Percentiles rank a stretch among this genome's conserved stretches.
Conservation (phyloP, 2,329 filamentous ascomycete genomes). For the Fusarium verticillioides region DNA sequence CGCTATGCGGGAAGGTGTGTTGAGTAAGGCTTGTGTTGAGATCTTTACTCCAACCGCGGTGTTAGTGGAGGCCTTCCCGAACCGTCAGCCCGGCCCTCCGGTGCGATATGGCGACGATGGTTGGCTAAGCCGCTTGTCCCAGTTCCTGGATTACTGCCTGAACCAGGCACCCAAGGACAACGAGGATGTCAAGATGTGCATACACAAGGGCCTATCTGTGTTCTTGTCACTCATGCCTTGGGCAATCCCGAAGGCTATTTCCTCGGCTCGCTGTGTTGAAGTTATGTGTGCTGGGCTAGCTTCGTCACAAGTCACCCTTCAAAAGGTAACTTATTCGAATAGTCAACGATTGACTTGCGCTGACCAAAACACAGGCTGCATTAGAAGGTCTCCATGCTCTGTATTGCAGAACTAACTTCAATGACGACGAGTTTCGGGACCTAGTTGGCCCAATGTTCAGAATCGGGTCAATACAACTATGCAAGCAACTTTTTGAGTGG, state of each 20-base stretch:
- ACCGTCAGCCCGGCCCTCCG: slow-evolving; percentile 73
- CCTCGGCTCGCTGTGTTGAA: slow-evolving; percentile 75
- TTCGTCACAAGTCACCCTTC: slow-evolving; percentile 74
- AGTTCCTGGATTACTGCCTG: slow-evolving; percentile 79
- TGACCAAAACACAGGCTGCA: slow-evolving; percentile 66
- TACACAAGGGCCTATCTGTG: slow-evolving; percentile 79
- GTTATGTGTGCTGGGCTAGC: slow-evolving; percentile 78
- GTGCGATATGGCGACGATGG: slow-evolving; percentile 85
- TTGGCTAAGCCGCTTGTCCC: slow-evolving; percentile 83
- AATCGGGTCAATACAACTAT: slow-evolving; percentile 74
- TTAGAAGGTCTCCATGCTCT: slow-evolving; percentile 86
- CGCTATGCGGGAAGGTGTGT: slow-evolving; percentile 80
- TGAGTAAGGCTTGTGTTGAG: slow-evolving; percentile 92
- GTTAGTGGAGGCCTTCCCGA: slow-evolving; percentile 79
- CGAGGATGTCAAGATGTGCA: slow-evolving; percentile 74
- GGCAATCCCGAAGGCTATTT: slow-evolving; percentile 86
- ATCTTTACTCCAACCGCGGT: slow-evolving; percentile 87
- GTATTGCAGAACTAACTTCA: slow-evolving; percentile 79
- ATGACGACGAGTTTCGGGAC: slow-evolving; percentile 80
- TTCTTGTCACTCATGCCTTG: slow-evolving; percentile 85
- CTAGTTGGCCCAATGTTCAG: slow-evolving; percentile 84
- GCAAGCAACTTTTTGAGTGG: slow-evolving; percentile 82
- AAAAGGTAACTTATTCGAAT: slow-evolving; percentile 66
- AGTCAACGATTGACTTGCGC: background rate
- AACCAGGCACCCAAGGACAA: slow-evolving; percentile 72